phyloP scores from a whole-genome alignment of 257 asterid species.

The Plantago major region DNA sequence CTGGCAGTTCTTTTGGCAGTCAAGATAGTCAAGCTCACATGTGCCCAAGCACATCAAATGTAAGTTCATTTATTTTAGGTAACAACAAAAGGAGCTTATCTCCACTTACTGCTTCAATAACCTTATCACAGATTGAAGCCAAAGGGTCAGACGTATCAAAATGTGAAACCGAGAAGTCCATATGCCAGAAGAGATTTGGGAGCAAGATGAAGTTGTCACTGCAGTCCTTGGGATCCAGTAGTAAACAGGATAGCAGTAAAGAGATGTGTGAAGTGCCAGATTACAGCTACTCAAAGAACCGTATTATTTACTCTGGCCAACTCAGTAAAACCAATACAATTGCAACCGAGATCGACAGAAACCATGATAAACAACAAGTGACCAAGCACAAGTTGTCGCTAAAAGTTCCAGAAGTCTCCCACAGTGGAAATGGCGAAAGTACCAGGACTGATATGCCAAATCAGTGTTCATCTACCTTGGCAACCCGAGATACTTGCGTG shows the following conservation, averaged over 20 bases:
- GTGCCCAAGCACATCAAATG: conserved; percentile 31
- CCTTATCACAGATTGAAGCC: conserved; percentile 36
- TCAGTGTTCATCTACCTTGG: conserved; percentile 24
- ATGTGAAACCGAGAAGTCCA: conserved; percentile 18
- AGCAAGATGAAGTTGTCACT: conserved; percentile 52
- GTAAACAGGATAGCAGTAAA: conserved; percentile 22
- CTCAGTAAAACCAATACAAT: conserved; percentile 27
- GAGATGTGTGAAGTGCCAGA: conserved; percentile 17
- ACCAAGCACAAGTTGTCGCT: conserved; percentile 33
- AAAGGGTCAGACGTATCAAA: conserved; percentile 32
- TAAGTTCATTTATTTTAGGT: conserved; percentile 27
- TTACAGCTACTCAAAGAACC: conserved; percentile 21
- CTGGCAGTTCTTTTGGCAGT: conserved; percentile 27
- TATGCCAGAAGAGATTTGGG: conserved; percentile 29
- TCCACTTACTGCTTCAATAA: conserved; percentile 11
- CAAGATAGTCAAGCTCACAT: conserved; percentile 26
- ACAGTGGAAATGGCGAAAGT: conserved; percentile 21
- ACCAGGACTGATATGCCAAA: conserved; percentile 19
- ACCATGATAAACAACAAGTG: conserved; percentile 17
- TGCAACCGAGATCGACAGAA: conserved; percentile 16
- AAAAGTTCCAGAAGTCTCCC: conserved; percentile 33
- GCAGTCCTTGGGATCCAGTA: conserved; percentile 35
- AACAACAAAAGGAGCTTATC: background rate
- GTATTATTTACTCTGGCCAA: conserved; percentile 19
- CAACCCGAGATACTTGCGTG: conserved; percentile 16